Evolutionary conservation across 2,329 filamentous ascomycete species (phyloP), one percentile per base, ranked within the genome.

Genomic region (Neodidymelliopsis sp.): DNA sequence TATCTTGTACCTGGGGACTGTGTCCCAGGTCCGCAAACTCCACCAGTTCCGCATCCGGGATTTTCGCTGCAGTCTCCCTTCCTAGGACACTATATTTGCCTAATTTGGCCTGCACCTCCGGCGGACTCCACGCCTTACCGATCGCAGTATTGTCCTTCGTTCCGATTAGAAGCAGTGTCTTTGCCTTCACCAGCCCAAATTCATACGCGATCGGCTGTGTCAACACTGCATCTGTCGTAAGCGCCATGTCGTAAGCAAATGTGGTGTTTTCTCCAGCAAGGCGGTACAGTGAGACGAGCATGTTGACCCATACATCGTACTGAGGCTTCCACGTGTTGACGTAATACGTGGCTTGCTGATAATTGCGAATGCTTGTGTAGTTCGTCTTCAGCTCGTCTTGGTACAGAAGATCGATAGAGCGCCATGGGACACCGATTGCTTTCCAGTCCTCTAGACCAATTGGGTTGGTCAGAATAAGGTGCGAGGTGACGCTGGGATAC

Each of bases 371-470:
- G 5, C 54, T 56, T 0, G 57, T 58, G 41, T 66, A 68, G 13
- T 57, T 66, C 13, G 57, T 63, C 8, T 46, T 55, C 7, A 56
- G 46, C 33, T 68, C 65, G 5, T 54, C 52, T 33, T 45, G 16
- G 22, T 53, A 57, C 8, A 67, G 15, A 1, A 48, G 31, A 18
- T 66, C 63, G 34, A 65, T 51, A 1, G 49, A 18, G 10, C 58
- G 59, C 45, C 60, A 68, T 0, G 64, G 65, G 4, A 66, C 63
- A 1, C 65, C 64, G 1, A 62, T 49, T 0, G 64, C 64, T 50
- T 64, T 75, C 74, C 81, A 83, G 65, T 82, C 79, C 61, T 83
- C 80, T n/a, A 81, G 69, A 0, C 81, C 81, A 28, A 83, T 67
- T 2, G 81, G 78, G 44, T 81, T 77, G 7, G 81, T 75, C 23